phyloP scores from a whole-genome alignment of 202 grass and related monocot species.

The Panicum hallii region DNA sequence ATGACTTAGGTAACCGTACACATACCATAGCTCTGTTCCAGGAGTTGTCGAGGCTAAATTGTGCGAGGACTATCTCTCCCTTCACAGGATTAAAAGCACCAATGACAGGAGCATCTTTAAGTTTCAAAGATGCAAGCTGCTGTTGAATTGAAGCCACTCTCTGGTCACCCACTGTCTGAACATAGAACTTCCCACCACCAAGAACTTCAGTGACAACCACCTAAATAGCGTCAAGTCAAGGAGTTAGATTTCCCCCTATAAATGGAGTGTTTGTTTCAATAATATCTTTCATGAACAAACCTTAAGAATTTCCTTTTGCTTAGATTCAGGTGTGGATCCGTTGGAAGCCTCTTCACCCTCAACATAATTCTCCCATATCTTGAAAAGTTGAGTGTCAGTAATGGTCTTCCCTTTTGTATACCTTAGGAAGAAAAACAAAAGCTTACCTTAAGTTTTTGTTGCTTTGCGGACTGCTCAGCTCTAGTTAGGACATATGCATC shows the following conservation, averaged over 20 bases:
- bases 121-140: conserved; percentile 78
- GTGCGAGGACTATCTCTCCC: conserved; percentile 87
- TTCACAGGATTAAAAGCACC: conserved; percentile 94
- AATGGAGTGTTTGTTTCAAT: conserved; percentile 7
- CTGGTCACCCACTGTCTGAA: conserved; percentile 86
- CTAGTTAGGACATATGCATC: conserved; percentile 70
- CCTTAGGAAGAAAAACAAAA: neutral
- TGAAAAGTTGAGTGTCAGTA: conserved; percentile 34
- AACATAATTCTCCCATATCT: conserved; percentile 98
- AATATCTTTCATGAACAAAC: conserved; percentile 50
- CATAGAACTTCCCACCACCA: conserved; percentile 94
- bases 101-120: conserved; percentile 85
- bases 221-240: conserved; percentile 42
- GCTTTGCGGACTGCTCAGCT: conserved; percentile 93
- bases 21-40: conserved; percentile 99
- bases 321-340: conserved; percentile 66
- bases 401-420: conserved; percentile 6
- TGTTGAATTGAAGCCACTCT: conserved; percentile 87
- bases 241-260: conserved; percentile 25
- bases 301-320: conserved; percentile 96
- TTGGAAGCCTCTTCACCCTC: conserved; percentile 88
- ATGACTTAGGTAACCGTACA: conserved; percentile 2
- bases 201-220: conserved; percentile 89
- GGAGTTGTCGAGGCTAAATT: conserved; percentile 89
- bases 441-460: conserved; percentile 82